Conservation (phyloP, 495 filamentous ascomycete species). For the Immersiella caudata region DNA sequence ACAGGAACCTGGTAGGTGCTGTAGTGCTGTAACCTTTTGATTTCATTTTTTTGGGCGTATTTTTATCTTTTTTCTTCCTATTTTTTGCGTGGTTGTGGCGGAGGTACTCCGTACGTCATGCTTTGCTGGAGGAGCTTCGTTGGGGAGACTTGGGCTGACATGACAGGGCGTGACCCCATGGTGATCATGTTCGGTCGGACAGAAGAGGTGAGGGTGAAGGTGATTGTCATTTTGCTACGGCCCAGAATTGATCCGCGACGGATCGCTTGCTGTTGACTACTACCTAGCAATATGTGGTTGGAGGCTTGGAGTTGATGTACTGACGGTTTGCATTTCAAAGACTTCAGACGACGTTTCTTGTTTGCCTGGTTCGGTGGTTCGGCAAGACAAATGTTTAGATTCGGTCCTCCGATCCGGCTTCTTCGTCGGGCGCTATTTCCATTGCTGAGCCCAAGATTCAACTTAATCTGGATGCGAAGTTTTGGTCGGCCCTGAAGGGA, state of each 20-base stretch:
- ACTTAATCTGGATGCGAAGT: slow-evolving; percentile 23
- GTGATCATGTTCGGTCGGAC: background rate
- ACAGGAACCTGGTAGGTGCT: background rate
- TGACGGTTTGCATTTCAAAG: background rate
- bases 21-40: background rate
- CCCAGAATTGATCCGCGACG: background rate
- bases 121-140: background rate
- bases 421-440: background rate
- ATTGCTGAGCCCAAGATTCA: slow-evolving; percentile 22
- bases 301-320: background rate
- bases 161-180: background rate
- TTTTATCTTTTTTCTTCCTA: background rate
- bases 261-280: background rate
- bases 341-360: slow-evolving; percentile 2
- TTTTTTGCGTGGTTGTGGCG: background rate
- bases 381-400: background rate
- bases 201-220: background rate
- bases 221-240: background rate
- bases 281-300: background rate
- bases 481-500: slow-evolving; percentile 17
- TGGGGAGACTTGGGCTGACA: background rate
- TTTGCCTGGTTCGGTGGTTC: background rate
- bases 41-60: background rate
- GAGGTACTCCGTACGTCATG: background rate
- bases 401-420: background rate